Evolutionary conservation across 2,329 filamentous ascomycete species (phyloP).

Genomic region (Lasiodiplodia citricola): DNA sequence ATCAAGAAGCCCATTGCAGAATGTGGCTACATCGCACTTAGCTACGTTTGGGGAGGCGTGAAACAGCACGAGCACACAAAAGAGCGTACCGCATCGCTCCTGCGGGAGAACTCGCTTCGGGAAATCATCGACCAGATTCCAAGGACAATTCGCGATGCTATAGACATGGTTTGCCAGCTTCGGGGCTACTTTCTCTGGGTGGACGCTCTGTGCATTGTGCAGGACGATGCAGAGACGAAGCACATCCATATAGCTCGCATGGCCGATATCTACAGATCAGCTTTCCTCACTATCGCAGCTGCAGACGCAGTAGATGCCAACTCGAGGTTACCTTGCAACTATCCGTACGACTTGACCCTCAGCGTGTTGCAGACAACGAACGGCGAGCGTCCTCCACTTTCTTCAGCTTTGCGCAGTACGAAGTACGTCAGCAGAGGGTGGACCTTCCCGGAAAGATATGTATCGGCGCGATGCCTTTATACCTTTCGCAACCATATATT

Average conservation of each 20-base stretch:
- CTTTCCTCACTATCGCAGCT: neutral
- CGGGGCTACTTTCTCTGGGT: neutral
- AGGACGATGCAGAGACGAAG: neutral
- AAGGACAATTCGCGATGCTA: neutral
- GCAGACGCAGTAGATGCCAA: neutral
- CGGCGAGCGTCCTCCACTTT: accelerated
- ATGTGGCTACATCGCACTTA: neutral
- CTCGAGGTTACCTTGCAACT: neutral
- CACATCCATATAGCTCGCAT: neutral
- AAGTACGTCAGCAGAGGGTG: neutral
- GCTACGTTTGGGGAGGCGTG: neutral
- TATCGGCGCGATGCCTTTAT: neutral
- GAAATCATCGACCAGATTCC: neutral
- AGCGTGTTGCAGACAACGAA: accelerated
- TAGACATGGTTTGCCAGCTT: neutral
- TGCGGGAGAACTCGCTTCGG: neutral
- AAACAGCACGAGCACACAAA: neutral
- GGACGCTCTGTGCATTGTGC: neutral
- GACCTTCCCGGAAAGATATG: neutral
- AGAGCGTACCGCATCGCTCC: neutral
- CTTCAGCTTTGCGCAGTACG: neutral
- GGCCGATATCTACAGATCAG: neutral
- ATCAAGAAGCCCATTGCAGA: neutral
- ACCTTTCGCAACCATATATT: neutral
- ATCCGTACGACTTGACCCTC: neutral